Evolutionary conservation across 2,329 filamentous ascomycete genomes (phyloP), one percentile per base, ranked within the genome.

Genomic region (Chalaropsis ovoidea): DNA sequence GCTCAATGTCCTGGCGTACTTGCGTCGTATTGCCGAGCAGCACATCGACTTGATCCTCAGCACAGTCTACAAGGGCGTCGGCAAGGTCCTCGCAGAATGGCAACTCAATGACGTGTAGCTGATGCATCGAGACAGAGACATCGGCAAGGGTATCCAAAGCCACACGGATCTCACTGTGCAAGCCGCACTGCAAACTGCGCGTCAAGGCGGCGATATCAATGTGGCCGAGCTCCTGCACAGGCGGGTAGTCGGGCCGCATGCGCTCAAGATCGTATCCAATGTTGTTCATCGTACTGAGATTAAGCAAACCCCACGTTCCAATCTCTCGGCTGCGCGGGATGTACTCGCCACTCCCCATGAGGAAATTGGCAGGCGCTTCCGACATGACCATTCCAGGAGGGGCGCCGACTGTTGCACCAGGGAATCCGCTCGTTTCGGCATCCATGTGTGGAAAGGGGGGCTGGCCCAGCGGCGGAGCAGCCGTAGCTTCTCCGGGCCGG

Each of bases 121-220:
- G 80, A 3, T 82, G 79, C 64, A 82, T 82, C 1, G 88, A 90
- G 15, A 77, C 73, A 1, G 80, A 79, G 13, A 94, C 80, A 22
- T 83, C 84, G 10, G 85, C 86, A 43, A 99, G 78, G 0, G 88
- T 90, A 74, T 97, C 94, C 56, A 99, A 78, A 1, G 93, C 93
- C 68, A 96, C 77, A 10, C 93, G 86, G n/a, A 96, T 87, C 76
- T 99, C 94, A 4, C 86, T 86, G 70, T 91, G 87, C 54, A 97
- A 88, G 0, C 93, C 93, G 65, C 89, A 95, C 72, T 96, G 91
- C 45, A 99, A 78, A 71, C 90, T 91, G 78, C 91, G 88, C 0
- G 87, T 96, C 49, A 99, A 80, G 22, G 93, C 91, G 70, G 92
- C 87, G 35, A 97, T 87, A 72, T 99, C 93, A 69, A 97, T 89